Base-by-base conservation (phyloP, 2,329 filamentous ascomycete genomes). In the Piedraia hortae region DNA sequence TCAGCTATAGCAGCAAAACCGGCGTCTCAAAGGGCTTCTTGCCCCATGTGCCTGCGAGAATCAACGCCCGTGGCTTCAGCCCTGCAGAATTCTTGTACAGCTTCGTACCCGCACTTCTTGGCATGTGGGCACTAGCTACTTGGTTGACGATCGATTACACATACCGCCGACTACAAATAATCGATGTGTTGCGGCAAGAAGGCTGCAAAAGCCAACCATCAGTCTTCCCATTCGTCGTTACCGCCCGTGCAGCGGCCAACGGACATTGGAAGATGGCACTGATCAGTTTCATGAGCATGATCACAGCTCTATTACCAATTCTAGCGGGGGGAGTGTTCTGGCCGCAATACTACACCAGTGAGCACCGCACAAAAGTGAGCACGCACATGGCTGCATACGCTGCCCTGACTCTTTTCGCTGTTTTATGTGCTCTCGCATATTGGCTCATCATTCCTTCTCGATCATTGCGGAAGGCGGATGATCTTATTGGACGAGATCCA, bases 71-170 rank as follows among this genome's bases (percentile, higher is more conserved):
- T 12, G 73, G 70, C 10, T 91, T 88, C 44, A 88, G 75, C 1
- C 54, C 73, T 1, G 74, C 77, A 21, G 77, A 90, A 44, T 91
- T 91, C 46, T 48, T 90, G 22, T 91, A 78, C 50, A 64, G 61
- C 28, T 77, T 80, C 43, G 25, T 80, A 11, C 72, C 73, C 1
- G 61, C 67, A 3, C 33, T 71, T 0, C 39, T 78, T 13, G 73
- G 66, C 4, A 60, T 66, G 35, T 32, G 71, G 9, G 46, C 74
- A 21, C 72, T 68, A 39, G 54, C 77, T 20, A 42, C 58, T 22
- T 66, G 74, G 41, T 59, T 71, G 28, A 56, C 59, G 14, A 45
- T 77, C 25, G 71, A 78, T 36, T 53, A 62, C 37, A 52, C 58
- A 2, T 39, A 75, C 26, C 62, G 70, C 23, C 51, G 64, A 14